Evolutionary conservation across 345 rosid species (phyloP).

Genomic region (Arabidopsis suecica): DNA sequence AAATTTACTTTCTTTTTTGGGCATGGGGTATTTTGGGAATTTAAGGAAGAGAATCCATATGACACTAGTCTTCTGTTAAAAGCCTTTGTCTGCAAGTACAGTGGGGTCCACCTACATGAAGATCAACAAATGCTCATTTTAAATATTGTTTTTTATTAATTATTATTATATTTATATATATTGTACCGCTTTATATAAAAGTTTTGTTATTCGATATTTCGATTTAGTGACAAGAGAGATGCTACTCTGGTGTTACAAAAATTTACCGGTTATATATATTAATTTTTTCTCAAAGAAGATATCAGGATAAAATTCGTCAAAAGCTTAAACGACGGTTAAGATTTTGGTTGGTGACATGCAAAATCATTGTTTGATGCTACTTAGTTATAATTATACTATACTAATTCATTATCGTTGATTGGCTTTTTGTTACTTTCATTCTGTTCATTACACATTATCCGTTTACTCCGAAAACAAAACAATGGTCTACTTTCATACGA

Average conservation of each 20-base stretch:
- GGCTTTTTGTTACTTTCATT: neutral
- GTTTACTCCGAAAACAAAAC: neutral
- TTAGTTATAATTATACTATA: no score
- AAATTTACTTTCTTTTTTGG: constrained; percentile 19
- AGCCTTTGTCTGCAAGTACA: constrained; percentile 45
- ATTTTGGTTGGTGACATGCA: no score
- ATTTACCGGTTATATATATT: no score
- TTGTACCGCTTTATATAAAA: neutral
- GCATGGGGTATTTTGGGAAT: constrained; percentile 12
- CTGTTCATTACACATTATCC: neutral
- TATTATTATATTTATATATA: neutral
- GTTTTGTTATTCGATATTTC: neutral
- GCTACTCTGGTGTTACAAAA: no score
- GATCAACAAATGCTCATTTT: constrained; percentile 34
- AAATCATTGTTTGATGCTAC: no score
- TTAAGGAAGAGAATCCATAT: constrained; percentile 37
- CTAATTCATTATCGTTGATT: neutral
- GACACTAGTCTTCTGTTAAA: constrained; percentile 42
- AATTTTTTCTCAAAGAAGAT: no score
- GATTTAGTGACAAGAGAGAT: neutral
- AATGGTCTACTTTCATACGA: neutral
- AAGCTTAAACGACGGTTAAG: no score
- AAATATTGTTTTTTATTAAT: neutral
- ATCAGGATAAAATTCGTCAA: no score
- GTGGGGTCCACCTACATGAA: constrained; percentile 40